Percentiles rank a stretch among this genome's conserved stretches.
Conservation (phyloP, 768 basidiomycete species). For the Paxillus rubicundulus region DNA sequence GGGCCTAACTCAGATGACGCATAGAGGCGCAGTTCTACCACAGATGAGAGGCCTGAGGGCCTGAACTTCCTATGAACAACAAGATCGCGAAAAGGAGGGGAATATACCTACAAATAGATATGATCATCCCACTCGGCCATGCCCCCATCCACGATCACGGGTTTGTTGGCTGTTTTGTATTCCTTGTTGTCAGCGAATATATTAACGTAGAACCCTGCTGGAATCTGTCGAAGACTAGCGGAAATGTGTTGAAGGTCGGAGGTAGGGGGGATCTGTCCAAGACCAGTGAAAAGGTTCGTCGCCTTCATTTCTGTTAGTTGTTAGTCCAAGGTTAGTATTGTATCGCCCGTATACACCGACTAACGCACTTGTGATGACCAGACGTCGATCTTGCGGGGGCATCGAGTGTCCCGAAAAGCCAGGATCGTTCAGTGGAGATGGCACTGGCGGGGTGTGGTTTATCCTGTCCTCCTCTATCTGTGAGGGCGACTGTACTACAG, state of each 20-base stretch:
- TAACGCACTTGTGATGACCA: constrained; percentile 2
- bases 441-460: too few relatives aligned
- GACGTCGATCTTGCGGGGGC: too few relatives aligned
- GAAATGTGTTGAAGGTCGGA: too few relatives aligned
- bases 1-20: neutral
- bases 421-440: too few relatives aligned
- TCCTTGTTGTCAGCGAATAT: neutral
- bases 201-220: constrained; percentile 9
- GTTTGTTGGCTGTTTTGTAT: neutral
- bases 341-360: neutral
- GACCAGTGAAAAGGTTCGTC: too few relatives aligned
- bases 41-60: neutral
- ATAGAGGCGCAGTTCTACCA: neutral
- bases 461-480: too few relatives aligned
- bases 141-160: neutral
- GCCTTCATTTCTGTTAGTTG: constrained; percentile 5
- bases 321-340: neutral
- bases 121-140: neutral
- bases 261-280: too few relatives aligned
- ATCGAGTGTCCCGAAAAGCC: too few relatives aligned
- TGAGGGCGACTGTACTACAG: too few relatives aligned
- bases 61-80: neutral
- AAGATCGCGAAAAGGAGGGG: too few relatives aligned
- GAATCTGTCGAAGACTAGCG: constrained; percentile 2
- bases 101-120: neutral